Percentiles rank a stretch among this genome's conserved stretches.
These are phyloP conservation scores for Marsdenia floribunda DNA, from an alignment of 257 asterid genomes.

Conservation along the genomic window DNA sequence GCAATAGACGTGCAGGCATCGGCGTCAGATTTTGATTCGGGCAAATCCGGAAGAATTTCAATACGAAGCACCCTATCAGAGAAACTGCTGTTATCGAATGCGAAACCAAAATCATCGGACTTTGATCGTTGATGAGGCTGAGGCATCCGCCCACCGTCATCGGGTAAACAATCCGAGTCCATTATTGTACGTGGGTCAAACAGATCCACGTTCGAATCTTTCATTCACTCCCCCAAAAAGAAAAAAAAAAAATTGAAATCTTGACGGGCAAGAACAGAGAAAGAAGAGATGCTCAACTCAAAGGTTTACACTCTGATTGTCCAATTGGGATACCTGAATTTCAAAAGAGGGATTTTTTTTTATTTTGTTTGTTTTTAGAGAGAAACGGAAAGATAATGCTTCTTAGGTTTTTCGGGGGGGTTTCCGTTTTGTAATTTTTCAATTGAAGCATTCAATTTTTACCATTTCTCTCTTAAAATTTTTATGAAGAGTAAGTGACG, in stretches of 20 bases:
- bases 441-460: neutral
- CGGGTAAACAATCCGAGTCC: conserved; percentile 30
- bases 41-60: conserved; percentile 51
- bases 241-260: no score
- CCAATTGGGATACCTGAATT: neutral
- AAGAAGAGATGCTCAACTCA: neutral
- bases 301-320: neutral
- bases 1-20: conserved; percentile 30
- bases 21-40: conserved; percentile 40
- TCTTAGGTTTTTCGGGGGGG: neutral
- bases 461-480: neutral
- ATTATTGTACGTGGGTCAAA: conserved; percentile 20
- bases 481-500: neutral
- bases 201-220: conserved; percentile 17
- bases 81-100: conserved; percentile 68
- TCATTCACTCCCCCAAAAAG: neutral
- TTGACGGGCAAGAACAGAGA: no score
- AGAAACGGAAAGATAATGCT: neutral
- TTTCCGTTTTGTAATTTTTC: neutral
- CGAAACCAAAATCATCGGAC: conserved; percentile 51
- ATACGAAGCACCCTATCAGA: conserved; percentile 68
- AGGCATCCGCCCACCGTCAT: conserved; percentile 18
- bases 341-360: neutral
- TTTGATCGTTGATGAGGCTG: conserved; percentile 28
- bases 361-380: neutral